Evolutionary conservation across 2,329 filamentous ascomycete genomes (phyloP).

Genomic region (Aspergillus costaricaensis): DNA sequence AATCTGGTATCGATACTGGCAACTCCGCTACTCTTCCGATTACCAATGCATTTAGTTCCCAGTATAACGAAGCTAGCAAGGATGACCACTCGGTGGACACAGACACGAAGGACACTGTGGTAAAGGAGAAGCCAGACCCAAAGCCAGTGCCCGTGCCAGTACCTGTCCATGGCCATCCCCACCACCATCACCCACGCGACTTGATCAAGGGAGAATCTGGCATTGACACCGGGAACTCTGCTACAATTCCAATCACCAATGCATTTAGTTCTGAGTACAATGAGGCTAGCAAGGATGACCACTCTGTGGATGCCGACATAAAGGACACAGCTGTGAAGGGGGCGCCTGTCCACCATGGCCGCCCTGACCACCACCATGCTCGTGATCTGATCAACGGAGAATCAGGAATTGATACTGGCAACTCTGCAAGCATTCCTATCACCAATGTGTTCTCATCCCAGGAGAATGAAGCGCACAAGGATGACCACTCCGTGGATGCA

Average conservation of each 20-base stretch:
- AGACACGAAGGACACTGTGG: background rate
- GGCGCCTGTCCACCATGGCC: background rate
- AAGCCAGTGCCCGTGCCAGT: too few species aligned
- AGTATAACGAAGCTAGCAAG: background rate
- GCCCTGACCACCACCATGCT: conserved; percentile 9
- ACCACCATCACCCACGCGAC: background rate
- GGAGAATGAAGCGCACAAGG: conserved; percentile 22
- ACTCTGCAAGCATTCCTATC: conserved; percentile 9
- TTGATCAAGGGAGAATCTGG: conserved; percentile 27
- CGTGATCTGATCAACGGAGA: conserved; percentile 15
- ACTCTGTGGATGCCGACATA: conserved; percentile 1
- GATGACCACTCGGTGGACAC: background rate
- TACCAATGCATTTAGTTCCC: background rate
- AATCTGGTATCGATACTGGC: conserved; percentile 21
- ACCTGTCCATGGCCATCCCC: background rate
- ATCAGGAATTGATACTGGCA: conserved; percentile 22
- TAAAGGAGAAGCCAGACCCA: background rate
- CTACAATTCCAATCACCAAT: conserved; percentile 13
- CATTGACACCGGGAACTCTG: conserved; percentile 20
- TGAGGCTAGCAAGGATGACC: conserved; percentile 3
- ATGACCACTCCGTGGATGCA: conserved; percentile 28
- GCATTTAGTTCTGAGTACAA: background rate
- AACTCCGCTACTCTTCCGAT: conserved; percentile 9
- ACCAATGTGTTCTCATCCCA: conserved; percentile 11
- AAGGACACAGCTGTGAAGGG: background rate